Conservation (phyloP, 768 basidiomycete genomes). For the Pholiota microspora region DNA sequence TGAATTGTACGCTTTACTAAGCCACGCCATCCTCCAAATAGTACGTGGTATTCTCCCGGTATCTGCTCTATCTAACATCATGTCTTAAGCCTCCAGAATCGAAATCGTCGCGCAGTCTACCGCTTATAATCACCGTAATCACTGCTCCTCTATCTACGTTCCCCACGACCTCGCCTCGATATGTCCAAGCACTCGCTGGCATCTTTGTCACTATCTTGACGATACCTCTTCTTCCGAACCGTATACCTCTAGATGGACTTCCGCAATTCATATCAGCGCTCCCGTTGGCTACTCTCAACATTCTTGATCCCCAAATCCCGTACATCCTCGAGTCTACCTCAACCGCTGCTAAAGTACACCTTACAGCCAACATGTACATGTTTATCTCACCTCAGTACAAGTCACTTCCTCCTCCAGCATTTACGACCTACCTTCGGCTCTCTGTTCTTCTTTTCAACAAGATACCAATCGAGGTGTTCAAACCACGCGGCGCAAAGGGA, state of each 20-base stretch:
- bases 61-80: not conserved
- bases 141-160: constrained; percentile 19
- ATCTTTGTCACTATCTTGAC: constrained; percentile 60
- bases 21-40: constrained; percentile 40
- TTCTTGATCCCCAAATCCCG: constrained; percentile 21
- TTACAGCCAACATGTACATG: constrained; percentile 69
- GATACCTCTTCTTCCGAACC: constrained; percentile 77
- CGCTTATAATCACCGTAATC: constrained; percentile 33
- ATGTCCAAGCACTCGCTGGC: constrained; percentile 32
- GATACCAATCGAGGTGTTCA: constrained; percentile 50
- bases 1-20: constrained; percentile 44
- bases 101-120: constrained; percentile 52
- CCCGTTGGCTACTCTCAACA: constrained; percentile 43
- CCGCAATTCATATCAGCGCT: constrained; percentile 63
- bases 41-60: constrained; percentile 36
- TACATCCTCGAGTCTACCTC: constrained; percentile 28
- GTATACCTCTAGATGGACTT: constrained; percentile 59
- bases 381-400: constrained; percentile 65
- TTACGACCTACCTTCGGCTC: constrained; percentile 55
- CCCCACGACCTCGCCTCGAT: constrained; percentile 20
- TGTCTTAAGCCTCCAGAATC: constrained; percentile 49
- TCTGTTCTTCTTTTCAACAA: constrained; percentile 47
- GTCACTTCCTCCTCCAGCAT: constrained; percentile 38
- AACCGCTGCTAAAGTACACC: constrained; percentile 45
- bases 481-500: not conserved